phyloP scores from a whole-genome alignment of 1,139 yeast species.

The Spencermartinsiella ligniputridi region DNA sequence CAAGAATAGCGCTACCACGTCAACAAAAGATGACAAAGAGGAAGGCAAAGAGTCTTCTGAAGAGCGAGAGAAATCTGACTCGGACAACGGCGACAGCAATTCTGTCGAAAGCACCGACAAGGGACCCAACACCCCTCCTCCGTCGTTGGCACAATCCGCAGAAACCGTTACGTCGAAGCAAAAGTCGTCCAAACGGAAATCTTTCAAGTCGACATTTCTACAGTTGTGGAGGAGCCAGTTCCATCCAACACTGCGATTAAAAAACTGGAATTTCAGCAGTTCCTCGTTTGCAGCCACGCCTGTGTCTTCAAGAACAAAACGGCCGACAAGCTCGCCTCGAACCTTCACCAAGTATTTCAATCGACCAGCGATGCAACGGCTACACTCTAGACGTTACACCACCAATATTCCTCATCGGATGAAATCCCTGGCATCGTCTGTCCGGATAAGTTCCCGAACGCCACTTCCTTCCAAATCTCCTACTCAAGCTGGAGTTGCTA shows the following conservation, averaged over 20 bases:
- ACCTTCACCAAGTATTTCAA: slow-evolving; percentile 1
- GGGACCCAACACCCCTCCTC: slow-evolving; percentile 1
- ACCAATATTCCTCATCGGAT: not conserved
- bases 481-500: not conserved
- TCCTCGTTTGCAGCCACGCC: not conserved
- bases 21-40: not conserved
- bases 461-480: not conserved
- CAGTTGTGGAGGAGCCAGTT: not conserved
- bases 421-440: not conserved
- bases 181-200: not conserved
- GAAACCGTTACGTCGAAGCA: not conserved
- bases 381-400: not conserved
- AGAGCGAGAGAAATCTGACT: not conserved
- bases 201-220: not conserved
- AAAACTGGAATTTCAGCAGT: not conserved
- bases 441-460: not conserved
- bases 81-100: not conserved
- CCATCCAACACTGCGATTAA: not conserved
- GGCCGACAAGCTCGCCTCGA: not conserved
- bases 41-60: not conserved
- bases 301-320: not conserved
- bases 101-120: not conserved
- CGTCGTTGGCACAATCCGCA: not conserved
- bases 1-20: not conserved
- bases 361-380: not conserved